Evolutionary conservation across 495 filamentous ascomycete genomes (phyloP), one percentile per base, ranked within the genome.

Genomic region (Penicillium nucicola): DNA sequence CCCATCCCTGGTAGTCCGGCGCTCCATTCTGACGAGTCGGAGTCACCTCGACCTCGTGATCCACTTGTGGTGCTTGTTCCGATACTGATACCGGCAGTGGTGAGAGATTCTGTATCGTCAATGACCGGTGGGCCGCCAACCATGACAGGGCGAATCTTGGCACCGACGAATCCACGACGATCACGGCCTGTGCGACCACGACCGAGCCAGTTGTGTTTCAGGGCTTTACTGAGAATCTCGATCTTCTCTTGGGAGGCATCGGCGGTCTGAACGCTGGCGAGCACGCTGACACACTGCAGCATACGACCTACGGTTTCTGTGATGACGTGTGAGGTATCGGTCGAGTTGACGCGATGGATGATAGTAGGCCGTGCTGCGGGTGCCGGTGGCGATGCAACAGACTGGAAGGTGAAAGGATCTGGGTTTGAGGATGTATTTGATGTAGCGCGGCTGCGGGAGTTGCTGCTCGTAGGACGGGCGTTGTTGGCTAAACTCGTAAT

Each of bases 191-290:
- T 96, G 32, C 95, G 75, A 0, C 93, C 92, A 13, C 93, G 77
- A 0, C 91, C 90, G 17, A 98, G 78, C 93, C 93, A 98, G 70
- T 98, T 98, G 56, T 95, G 78, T 68, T 97, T 98, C 49, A 98
- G 76, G 39, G 88, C 82, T 58, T 88, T 88, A 36, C 84, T 84
- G 48, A 98, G 74, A 56, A 89, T 77, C 48, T 95, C 90, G 60
- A 97, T 87, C 69, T 83, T 87, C 42, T 78, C 80, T 68, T 95
- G 92, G 0, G 77, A 66, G n/a, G 84, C 81, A 55, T 95, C 89
- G 5, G 77, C 77, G 2, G 72, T 82, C 61, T 86, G 84, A 11
- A 95, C 81, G 55, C 84, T 85, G 9, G 88, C 86, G 1, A 97
- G 75, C 9, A 98, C 92, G 58, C 84, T 88, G 66, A 98, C 85